These are phyloP conservation scores for Ramularia endophylla DNA, from an alignment of 2,329 filamentous ascomycete genomes.

Conservation along the genomic window DNA sequence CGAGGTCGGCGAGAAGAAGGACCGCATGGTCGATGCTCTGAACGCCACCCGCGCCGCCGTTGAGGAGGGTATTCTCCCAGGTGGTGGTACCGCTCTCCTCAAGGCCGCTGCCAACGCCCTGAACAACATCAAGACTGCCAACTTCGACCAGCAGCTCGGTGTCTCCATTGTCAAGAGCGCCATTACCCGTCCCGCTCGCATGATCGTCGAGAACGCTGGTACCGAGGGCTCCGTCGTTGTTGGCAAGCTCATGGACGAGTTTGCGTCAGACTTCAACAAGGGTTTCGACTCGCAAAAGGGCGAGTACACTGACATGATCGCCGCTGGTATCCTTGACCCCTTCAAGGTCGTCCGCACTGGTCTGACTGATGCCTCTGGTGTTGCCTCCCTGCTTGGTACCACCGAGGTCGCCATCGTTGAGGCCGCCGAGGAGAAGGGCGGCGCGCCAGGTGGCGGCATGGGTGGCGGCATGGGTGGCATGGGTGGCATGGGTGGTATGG, in stretches of 20 bases:
- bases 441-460: constrained; percentile 45
- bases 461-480: constrained; percentile 58
- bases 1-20: constrained; percentile 99
- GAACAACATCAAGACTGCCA: constrained; percentile 72
- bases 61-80: constrained; percentile 97
- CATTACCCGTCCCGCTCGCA: constrained; percentile 90
- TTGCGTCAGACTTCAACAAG: constrained; percentile 89
- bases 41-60: constrained; percentile 98
- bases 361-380: constrained; percentile 88
- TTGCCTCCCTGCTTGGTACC: constrained; percentile 93
- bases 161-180: constrained; percentile 96
- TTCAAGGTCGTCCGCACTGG: constrained; percentile 99
- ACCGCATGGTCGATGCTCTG: constrained; percentile 95
- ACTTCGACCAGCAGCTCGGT: constrained; percentile 99
- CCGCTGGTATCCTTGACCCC: constrained; percentile 92
- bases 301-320: constrained; percentile 99
- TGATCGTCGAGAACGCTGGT: constrained; percentile 96
- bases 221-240: constrained; percentile 93
- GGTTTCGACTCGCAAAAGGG: constrained; percentile 95
- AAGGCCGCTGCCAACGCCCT: constrained; percentile 93
- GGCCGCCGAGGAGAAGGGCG: constrained; percentile 83
- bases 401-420: constrained; percentile 98
- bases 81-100: constrained; percentile 95
- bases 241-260: constrained; percentile 97
- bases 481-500: constrained; percentile 35